phyloP scores from a whole-genome alignment of 1,284 basidiomycete species.

The Xerocomus nothofagi region DNA sequence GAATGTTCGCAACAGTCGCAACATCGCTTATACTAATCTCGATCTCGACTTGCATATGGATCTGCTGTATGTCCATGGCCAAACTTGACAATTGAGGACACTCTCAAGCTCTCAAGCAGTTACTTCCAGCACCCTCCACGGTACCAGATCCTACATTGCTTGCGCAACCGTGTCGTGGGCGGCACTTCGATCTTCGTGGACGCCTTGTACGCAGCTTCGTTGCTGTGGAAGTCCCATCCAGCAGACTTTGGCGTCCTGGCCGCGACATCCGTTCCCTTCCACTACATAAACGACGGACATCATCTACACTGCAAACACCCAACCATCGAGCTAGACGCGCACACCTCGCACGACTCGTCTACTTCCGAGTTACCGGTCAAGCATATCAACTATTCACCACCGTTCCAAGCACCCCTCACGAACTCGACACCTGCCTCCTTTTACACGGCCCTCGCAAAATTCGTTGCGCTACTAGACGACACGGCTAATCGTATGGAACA shows the following conservation, averaged over 20 bases:
- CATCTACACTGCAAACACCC: slow-evolving; percentile 81
- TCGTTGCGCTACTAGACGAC: slow-evolving; percentile 62
- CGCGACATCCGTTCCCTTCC: slow-evolving; percentile 73
- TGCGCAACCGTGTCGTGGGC: slow-evolving; percentile 81
- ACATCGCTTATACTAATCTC: slow-evolving; percentile 95
- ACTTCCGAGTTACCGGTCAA: slow-evolving; percentile 38
- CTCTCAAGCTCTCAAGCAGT: slow-evolving; percentile 40
- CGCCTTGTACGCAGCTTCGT: slow-evolving; percentile 65
- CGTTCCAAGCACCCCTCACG: slow-evolving; percentile 85
- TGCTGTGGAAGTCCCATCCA: slow-evolving; percentile 53
- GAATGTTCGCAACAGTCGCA: slow-evolving; percentile 72
- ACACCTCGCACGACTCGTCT: slow-evolving; percentile 12
- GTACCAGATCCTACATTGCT: slow-evolving; percentile 89
- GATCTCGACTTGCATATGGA: slow-evolving; percentile 93
- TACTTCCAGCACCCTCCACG: slow-evolving; percentile 89
- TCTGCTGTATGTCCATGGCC: slow-evolving; percentile 60
- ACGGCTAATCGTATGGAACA: slow-evolving; percentile 61
- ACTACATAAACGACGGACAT: slow-evolving; percentile 91
- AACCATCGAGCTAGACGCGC: slow-evolving; percentile 67
- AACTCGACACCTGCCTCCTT: slow-evolving; percentile 52
- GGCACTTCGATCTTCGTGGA: slow-evolving; percentile 92
- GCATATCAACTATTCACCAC: slow-evolving; percentile 91
- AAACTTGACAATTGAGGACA: not conserved
- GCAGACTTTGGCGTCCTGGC: slow-evolving; percentile 62
- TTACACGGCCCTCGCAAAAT: slow-evolving; percentile 66